These are phyloP conservation scores for Phyllosticta citribraziliensis DNA, from an alignment of 2,329 filamentous ascomycete species.

Conservation along the genomic window DNA sequence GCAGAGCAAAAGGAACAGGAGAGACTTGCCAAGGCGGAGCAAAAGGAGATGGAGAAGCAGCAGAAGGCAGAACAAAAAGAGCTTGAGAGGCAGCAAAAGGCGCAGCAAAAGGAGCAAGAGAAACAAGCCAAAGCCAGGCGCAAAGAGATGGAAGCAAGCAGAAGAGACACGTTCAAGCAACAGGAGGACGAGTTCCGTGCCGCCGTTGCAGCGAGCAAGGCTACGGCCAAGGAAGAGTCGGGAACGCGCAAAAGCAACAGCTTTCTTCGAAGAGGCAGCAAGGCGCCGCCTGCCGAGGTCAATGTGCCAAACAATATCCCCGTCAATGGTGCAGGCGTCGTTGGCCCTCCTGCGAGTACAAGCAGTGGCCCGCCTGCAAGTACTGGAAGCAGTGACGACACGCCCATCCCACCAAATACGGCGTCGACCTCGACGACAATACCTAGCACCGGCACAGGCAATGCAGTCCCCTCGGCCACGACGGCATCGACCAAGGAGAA, in stretches of 20 bases:
- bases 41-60: conserved; percentile 50
- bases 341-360: not conserved
- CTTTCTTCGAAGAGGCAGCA: conserved; percentile 24
- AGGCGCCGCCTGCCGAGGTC: conserved; percentile 10
- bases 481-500: conserved; percentile 16
- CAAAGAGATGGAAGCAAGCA: conserved; percentile 25
- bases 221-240: conserved; percentile 37
- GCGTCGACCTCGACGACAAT: not conserved
- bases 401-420: not conserved
- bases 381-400: not conserved
- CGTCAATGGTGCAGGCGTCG: not conserved
- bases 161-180: conserved; percentile 47
- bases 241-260: not conserved
- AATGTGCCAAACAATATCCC: not conserved
- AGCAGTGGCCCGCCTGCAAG: not conserved
- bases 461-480: not conserved
- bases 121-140: conserved; percentile 33
- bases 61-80: conserved; percentile 34
- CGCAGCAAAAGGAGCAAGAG: conserved; percentile 38
- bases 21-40: conserved; percentile 34
- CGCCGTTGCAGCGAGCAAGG: conserved; percentile 58
- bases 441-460: not conserved
- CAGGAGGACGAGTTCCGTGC: conserved; percentile 54
- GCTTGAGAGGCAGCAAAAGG: conserved; percentile 44
- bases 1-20: conserved; percentile 49